A percentile compares a stretch with the other conserved stretches of the same genome.
Conservation (phyloP, 352 stramenopile species). For the Phytopythium helicoides region DNA sequence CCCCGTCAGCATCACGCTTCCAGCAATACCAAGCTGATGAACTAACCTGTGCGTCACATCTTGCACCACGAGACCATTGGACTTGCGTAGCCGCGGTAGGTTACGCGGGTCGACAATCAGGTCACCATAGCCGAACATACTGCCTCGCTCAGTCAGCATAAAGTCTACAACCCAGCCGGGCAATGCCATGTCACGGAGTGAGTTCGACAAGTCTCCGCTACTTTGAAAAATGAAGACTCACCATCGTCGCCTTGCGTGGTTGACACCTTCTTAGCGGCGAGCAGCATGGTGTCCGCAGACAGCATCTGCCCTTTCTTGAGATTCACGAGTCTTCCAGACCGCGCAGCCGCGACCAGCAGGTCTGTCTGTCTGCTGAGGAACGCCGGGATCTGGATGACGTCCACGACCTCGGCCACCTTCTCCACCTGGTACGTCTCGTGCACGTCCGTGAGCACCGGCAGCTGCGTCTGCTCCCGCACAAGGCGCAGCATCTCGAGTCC, state of each 20-base stretch:
- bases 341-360: conserved; percentile 73
- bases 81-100: conserved; percentile 60
- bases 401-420: conserved; percentile 59
- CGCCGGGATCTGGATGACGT: conserved; percentile 87
- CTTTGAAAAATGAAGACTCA: conserved; percentile 6
- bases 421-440: conserved; percentile 84
- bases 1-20: background rate
- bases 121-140: conserved; percentile 88
- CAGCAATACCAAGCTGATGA: background rate
- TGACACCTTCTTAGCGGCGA: conserved; percentile 72
- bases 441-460: conserved; percentile 83
- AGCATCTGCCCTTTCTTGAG: conserved; percentile 90
- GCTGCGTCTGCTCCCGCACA: conserved; percentile 67
- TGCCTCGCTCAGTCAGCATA: conserved; percentile 85
- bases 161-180: conserved; percentile 36
- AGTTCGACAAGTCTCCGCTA: conserved; percentile 1
- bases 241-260: conserved; percentile 52
- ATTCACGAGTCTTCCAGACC: conserved; percentile 77
- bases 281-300: conserved; percentile 78
- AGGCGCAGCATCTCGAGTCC: conserved; percentile 70
- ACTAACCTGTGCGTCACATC: conserved; percentile 77
- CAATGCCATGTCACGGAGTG: conserved; percentile 5
- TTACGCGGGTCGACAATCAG: conserved; percentile 85
- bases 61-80: conserved; percentile 74
- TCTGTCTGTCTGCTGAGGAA: conserved; percentile 90